Evolutionary conservation across 352 stramenopile genomes (phyloP), one percentile per base, ranked within the genome.

Genomic region (Globisporangium splendens): DNA sequence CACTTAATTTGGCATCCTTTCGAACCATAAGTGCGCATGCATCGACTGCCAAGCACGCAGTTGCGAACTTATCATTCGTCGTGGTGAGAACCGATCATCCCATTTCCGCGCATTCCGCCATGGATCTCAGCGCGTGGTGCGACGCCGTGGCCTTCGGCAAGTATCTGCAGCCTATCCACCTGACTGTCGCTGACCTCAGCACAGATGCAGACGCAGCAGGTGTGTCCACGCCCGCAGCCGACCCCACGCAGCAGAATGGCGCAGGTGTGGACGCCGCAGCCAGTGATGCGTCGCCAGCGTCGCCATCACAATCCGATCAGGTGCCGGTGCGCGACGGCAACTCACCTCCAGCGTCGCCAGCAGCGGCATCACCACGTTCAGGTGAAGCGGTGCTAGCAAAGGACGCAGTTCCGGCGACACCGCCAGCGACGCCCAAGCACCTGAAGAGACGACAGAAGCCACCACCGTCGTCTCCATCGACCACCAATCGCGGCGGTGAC

Each of bases 131-230:
- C 39, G 56, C 50, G n/a, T 84, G 75, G 75, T 67, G 75, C 22
- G 42, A 59, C 3, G 42, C 44, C 35, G 70, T 75, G 35, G 21
- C 73, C 48, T 76, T 75, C 67, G 76, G 76, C 58, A 55, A 50
- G 22, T 72, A 76, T 53, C 41, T 86, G 22, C 76, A 82, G 64
- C 66, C 69, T 11, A 83, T 86, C 20, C 76, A 69, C 13, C 65
- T 86, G 5, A 50, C 69, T 13, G 50, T 83, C 6, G 33, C 11
- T 2, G 46, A 12, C 10, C 15, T 12, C 21, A 63, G 42, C 21
- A n/a, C 28, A 8, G 28, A 35, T 8, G 10, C 28, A 10, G 24
- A 31, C 24, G 24, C 24, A n/a, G n/a, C n/a, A n/a, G n/a, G n/a
- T n/a, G n/a, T n/a, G n/a, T n/a, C n/a, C n/a, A n/a, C n/a, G n/a